Evolutionary conservation across 768 basidiomycete species (phyloP).

Genomic region (Sarcodon aspratus): DNA sequence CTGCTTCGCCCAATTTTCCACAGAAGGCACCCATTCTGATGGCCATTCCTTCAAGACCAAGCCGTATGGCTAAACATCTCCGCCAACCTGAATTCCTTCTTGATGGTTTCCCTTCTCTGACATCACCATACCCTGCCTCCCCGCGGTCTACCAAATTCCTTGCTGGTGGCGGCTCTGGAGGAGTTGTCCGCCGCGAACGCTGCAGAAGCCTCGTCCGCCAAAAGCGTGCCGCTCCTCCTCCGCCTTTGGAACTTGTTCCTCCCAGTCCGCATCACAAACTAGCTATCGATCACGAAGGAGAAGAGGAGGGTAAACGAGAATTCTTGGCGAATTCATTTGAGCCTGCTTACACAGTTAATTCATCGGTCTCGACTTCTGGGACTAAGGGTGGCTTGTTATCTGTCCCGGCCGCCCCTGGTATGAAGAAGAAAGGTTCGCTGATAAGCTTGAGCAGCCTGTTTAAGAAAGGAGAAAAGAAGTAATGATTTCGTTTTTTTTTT

Average conservation of each 20-base stretch:
- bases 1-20: constrained; percentile 17
- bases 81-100: constrained; percentile 24
- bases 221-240: constrained; percentile 27
- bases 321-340: constrained; percentile 35
- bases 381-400: not conserved
- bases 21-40: constrained; percentile 18
- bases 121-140: constrained; percentile 3
- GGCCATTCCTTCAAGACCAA: constrained; percentile 22
- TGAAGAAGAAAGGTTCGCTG: not conserved
- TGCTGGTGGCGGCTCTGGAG: constrained; percentile 6
- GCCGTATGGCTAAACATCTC: constrained; percentile 24
- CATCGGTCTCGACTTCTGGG: not conserved
- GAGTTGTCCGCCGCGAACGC: not conserved
- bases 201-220: constrained; percentile 7
- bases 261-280: constrained; percentile 19
- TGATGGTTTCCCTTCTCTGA: constrained; percentile 19
- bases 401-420: not conserved
- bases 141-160: constrained; percentile 9
- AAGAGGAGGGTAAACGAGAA: constrained; percentile 22
- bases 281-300: constrained; percentile 24
- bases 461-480: not conserved
- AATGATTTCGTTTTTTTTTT: no score
- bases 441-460: not conserved
- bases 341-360: constrained; percentile 12
- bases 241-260: constrained; percentile 28